These are phyloP conservation scores for Candida sojae DNA, from an alignment of 1,139 yeast species.

Conservation along the genomic window DNA sequence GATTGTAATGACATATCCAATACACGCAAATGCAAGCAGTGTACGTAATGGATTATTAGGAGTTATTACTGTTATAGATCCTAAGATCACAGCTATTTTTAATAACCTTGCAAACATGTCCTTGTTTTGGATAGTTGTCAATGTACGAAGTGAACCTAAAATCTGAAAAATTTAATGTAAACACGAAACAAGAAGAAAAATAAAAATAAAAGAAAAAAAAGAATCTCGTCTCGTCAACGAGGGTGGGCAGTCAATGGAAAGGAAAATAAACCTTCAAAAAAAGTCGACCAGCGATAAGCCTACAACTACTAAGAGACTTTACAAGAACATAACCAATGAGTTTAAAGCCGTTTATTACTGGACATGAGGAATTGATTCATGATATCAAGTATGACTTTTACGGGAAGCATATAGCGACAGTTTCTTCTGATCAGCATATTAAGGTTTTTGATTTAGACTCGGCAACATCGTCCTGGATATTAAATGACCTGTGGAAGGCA, in stretches of 20 bases:
- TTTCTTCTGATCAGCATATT: constrained; percentile 89
- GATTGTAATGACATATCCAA: constrained; percentile 64
- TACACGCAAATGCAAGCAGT: constrained; percentile 62
- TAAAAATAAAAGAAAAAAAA: not conserved
- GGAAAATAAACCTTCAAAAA: not conserved
- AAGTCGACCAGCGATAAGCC: not conserved
- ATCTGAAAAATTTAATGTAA: constrained; percentile 1
- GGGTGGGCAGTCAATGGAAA: not conserved
- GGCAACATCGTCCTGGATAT: constrained; percentile 62
- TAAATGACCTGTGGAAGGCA: constrained; percentile 90
- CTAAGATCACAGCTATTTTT: constrained; percentile 19
- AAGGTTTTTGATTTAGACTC: constrained; percentile 78
- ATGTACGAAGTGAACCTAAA: not conserved
- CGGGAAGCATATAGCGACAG: constrained; percentile 87
- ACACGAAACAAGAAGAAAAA: not conserved
- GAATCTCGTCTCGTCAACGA: not conserved
- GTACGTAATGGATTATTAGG: constrained; percentile 46
- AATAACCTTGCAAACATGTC: constrained; percentile 10
- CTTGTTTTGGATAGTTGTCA: not conserved
- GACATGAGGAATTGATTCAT: constrained; percentile 89
- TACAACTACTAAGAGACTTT: constrained; percentile 11
- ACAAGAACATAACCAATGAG: not conserved
- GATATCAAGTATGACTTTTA: constrained; percentile 88
- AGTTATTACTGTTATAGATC: constrained; percentile 22
- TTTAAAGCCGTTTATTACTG: constrained; percentile 73